Percentiles rank a stretch among this genome's conserved stretches.
phyloP scores from a whole-genome alignment of 1,284 basidiomycete genomes.

The Vanrija humicola region DNA sequence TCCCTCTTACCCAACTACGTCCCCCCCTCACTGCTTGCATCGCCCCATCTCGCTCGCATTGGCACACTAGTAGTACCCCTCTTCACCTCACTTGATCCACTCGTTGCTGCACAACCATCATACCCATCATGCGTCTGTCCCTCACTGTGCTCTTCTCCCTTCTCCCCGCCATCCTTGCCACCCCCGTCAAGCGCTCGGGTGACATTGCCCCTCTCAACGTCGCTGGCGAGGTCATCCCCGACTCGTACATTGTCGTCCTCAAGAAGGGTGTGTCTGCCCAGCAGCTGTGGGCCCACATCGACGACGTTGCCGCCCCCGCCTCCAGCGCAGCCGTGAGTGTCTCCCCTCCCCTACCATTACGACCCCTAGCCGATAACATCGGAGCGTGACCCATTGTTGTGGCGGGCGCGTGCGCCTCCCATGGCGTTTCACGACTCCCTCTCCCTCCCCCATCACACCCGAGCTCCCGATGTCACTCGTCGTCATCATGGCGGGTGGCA shows the following conservation, averaged over 20 bases:
- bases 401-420: neutral
- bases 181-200: constrained; percentile 28
- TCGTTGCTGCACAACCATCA: neutral
- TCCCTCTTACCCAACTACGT: neutral
- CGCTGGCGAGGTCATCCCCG: constrained; percentile 59
- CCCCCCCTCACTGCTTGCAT: neutral
- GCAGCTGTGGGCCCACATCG: constrained; percentile 65
- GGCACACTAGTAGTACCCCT: neutral
- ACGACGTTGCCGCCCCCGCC: constrained; percentile 23
- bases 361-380: constrained; percentile 52
- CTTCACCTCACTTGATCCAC: neutral
- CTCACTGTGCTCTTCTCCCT: constrained; percentile 31
- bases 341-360: constrained; percentile 25
- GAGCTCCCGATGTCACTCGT: neutral
- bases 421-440: neutral
- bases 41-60: neutral
- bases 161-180: constrained; percentile 38
- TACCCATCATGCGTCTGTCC: constrained; percentile 30
- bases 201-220: constrained; percentile 38
- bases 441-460: neutral
- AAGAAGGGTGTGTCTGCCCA: constrained; percentile 62
- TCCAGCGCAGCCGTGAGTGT: constrained; percentile 49
- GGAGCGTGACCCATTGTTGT: constrained; percentile 22
- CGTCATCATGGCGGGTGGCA: neutral
- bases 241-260: constrained; percentile 86